A percentile compares a stretch with the other conserved stretches of the same genome.
phyloP scores from a whole-genome alignment of 306 rosid genomes.

The Quercus gilva region DNA sequence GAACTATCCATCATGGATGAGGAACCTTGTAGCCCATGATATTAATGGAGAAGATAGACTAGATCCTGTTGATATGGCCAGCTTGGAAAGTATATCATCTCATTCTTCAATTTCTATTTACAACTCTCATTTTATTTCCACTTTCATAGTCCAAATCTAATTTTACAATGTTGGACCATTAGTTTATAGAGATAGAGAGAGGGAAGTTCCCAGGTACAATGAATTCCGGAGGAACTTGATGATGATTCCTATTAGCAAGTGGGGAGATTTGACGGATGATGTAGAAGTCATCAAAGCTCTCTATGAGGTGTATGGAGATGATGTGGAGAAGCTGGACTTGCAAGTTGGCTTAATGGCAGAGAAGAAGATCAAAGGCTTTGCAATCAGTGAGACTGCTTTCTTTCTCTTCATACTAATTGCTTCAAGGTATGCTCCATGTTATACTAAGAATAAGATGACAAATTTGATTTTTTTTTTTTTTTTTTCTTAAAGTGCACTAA shows the following conservation, averaged over 20 bases:
- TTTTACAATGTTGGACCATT: background rate
- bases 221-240: conserved; percentile 66
- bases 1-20: conserved; percentile 77
- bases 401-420: conserved; percentile 62
- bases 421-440: conserved; percentile 43
- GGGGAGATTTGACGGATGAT: conserved; percentile 72
- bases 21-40: conserved; percentile 66
- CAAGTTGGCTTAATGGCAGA: conserved; percentile 67
- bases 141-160: conserved; percentile 2
- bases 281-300: conserved; percentile 42
- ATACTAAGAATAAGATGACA: too few species aligned
- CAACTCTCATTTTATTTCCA: background rate
- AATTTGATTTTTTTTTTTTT: background rate
- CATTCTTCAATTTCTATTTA: background rate
- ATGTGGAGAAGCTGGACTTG: conserved; percentile 73
- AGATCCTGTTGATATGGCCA: conserved; percentile 67
- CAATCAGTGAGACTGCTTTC: conserved; percentile 75
- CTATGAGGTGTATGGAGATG: conserved; percentile 63
- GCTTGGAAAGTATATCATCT: conserved; percentile 54
- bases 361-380: conserved; percentile 77
- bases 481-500: background rate
- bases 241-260: conserved; percentile 64
- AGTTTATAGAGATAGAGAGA: conserved; percentile 82
- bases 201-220: conserved; percentile 66
- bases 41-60: conserved; percentile 66